Base-by-base conservation (phyloP, 202 grass and related monocot species). In the Schoenoplectus tabernaemontani region DNA sequence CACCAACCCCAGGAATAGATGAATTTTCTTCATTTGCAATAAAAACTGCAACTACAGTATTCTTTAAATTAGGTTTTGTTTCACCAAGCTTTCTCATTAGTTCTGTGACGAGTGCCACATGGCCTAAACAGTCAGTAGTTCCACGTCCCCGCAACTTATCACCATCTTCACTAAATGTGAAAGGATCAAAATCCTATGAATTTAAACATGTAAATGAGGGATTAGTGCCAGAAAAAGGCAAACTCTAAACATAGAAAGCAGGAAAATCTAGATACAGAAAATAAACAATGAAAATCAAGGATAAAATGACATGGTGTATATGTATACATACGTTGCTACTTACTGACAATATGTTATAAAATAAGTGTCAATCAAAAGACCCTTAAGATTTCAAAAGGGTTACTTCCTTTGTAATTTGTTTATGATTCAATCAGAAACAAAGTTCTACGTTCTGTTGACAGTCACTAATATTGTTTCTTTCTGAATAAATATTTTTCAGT, bases 1-100 rank as follows among this genome's bases (percentile, higher is more conserved):
- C 86, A 33, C 95, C 88, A 76, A 98, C 82, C 4, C 88, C 91
- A 78, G 88, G 43, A 19, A 98, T 82, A 7, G 86, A 92, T 62
- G 89, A 91, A 78, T 95, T 95, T 79, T 95, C 95, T 82, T 98
- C 95, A n/a, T 98, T 98, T 78, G 89, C 89, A 69, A 94, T 98
- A 76, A 98, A 94, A 76, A 94, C 91, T 0, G 87, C 95, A 20
- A 94, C 82, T 12, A 98, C 85, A 0, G 95, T 90, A 75, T 87
- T 93, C 75, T 91, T 98, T 66, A 95, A 78, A 62, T 78, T 65
- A 3, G 91, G 91, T 69, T 87, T 95, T 51, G 82, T 86, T 84
- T 92, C 83, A 53, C 95, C 95, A 50, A 98, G 88, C 64, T 62
- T 77, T 80, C 76, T 38, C 95, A 98, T 98, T 64, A 98, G 83